Evolutionary conservation across 2,329 filamentous ascomycete genomes (phyloP).

Genomic region (Sordariomycetes sp.): DNA sequence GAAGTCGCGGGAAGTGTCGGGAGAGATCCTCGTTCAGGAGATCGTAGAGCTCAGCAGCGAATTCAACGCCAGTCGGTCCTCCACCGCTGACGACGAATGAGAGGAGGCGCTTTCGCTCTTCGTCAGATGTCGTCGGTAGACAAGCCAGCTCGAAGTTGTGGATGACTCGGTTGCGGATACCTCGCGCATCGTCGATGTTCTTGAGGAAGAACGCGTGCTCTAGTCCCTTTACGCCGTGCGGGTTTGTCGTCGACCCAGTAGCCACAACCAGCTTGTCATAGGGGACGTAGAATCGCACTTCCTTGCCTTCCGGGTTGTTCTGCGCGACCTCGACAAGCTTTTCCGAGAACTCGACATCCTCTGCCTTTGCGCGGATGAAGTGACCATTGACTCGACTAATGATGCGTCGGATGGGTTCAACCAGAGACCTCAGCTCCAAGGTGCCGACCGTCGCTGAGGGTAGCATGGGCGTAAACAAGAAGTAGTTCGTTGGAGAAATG

Average conservation of each 20-base stretch:
- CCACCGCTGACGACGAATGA: constrained; percentile 96
- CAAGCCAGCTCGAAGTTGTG: constrained; percentile 85
- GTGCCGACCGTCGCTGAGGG: constrained; percentile 96
- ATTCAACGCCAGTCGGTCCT: constrained; percentile 93
- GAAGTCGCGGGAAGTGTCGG: constrained; percentile 71
- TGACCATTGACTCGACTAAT: constrained; percentile 71
- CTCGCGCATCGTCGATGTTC: constrained; percentile 83
- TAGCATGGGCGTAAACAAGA: constrained; percentile 96
- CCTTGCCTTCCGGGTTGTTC: constrained; percentile 58
- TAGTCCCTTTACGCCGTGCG: constrained; percentile 89
- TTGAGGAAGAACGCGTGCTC: constrained; percentile 94
- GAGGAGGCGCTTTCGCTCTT: constrained; percentile 76
- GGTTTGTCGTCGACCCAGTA: constrained; percentile 86
- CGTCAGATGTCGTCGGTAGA: constrained; percentile 83
- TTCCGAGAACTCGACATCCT: constrained; percentile 84
- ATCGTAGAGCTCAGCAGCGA: constrained; percentile 92
- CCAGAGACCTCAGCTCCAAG: constrained; percentile 78
- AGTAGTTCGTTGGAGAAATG: constrained; percentile 91
- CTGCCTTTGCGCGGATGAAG: constrained; percentile 79
- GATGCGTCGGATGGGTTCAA: constrained; percentile 87
- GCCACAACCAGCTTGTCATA: constrained; percentile 95
- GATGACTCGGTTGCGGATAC: constrained; percentile 81
- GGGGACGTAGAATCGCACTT: constrained; percentile 80
- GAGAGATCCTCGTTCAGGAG: constrained; percentile 91
- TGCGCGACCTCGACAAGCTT: constrained; percentile 86